These are phyloP conservation scores for Platismatia glauca DNA, from an alignment of 495 filamentous ascomycete genomes.

Conservation along the genomic window DNA sequence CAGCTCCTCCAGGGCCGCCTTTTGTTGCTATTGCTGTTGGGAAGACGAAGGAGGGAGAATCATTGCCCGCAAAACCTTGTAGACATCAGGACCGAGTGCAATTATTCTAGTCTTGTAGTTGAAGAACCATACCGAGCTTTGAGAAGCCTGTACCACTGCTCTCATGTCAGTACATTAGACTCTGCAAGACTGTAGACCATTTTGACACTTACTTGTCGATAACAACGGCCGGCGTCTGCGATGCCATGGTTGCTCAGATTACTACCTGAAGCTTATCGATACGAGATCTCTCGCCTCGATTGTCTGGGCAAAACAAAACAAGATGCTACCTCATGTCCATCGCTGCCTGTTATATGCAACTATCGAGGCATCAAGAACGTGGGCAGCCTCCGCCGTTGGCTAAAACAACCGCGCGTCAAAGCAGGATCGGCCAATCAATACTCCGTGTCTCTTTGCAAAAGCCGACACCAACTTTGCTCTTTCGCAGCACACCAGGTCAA, in stretches of 20 bases:
- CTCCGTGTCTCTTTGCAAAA: background rate
- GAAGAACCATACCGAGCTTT: conserved; percentile 70
- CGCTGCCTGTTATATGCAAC: background rate
- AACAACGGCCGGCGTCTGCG: conserved; percentile 99
- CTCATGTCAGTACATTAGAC: conserved; percentile 18
- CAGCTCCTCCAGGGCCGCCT: conserved; percentile 57
- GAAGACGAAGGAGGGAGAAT: conserved; percentile 98
- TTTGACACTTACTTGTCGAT: conserved; percentile 91
- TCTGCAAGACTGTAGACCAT: background rate
- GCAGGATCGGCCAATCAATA: conserved; percentile 7
- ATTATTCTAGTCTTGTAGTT: background rate
- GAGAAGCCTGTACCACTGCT: conserved; percentile 95
- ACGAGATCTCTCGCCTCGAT: background rate
- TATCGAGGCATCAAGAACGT: conserved; percentile 6
- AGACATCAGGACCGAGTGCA: conserved; percentile 1
- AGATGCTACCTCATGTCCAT: background rate
- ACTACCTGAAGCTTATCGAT: background rate
- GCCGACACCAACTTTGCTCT: background rate
- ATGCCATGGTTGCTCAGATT: conserved; percentile 57
- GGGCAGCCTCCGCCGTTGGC: conserved; percentile 15
- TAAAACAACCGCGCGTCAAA: conserved; percentile 12
- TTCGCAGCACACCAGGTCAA: background rate
- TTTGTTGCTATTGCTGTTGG: conserved; percentile 97
- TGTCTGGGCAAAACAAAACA: background rate
- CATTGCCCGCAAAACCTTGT: conserved; percentile 94